Percentiles rank a stretch among this genome's conserved stretches.
Evolutionary conservation across 2,329 filamentous ascomycete genomes (phyloP).

Genomic region (Epichloe hybrida): DNA sequence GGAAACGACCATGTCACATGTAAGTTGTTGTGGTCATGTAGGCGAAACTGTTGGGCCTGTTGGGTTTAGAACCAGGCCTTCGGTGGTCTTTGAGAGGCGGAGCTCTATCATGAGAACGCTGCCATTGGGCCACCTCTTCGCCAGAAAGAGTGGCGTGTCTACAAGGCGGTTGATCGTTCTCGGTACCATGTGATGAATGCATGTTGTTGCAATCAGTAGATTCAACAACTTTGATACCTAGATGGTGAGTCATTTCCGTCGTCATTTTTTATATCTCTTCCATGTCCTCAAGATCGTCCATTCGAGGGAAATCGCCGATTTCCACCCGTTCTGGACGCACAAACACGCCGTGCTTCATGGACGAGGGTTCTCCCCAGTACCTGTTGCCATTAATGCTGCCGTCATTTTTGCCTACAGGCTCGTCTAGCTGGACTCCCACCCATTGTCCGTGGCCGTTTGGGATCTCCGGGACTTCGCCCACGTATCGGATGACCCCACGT

Average conservation of each 20-base stretch:
- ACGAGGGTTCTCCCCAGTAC: conserved; percentile 55
- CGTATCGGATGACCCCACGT: conserved; percentile 56
- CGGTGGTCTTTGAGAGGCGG: not conserved
- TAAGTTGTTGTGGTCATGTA: not conserved
- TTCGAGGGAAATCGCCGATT: conserved; percentile 55
- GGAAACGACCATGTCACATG: not conserved
- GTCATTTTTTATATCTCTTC: conserved; percentile 47
- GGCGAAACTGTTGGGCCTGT: not conserved
- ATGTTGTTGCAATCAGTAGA: not conserved
- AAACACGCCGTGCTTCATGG: conserved; percentile 62
- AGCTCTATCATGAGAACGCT: not conserved
- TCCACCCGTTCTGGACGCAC: conserved; percentile 68
- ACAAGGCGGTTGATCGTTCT: not conserved
- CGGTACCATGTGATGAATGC: not conserved
- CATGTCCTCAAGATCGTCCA: conserved; percentile 66
- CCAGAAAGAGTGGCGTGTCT: not conserved
- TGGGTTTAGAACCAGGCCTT: not conserved
- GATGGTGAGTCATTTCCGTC: not conserved
- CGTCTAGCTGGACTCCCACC: conserved; percentile 64
- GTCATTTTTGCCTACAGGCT: conserved; percentile 73
- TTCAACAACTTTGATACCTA: not conserved
- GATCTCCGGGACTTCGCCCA: conserved; percentile 64
- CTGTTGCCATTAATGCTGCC: conserved; percentile 53
- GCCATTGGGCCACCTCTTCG: not conserved
- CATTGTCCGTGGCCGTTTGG: conserved; percentile 50